These are phyloP conservation scores for Aspergillus incahuasiensis DNA, from an alignment of 495 filamentous ascomycete species.

Conservation along the genomic window DNA sequence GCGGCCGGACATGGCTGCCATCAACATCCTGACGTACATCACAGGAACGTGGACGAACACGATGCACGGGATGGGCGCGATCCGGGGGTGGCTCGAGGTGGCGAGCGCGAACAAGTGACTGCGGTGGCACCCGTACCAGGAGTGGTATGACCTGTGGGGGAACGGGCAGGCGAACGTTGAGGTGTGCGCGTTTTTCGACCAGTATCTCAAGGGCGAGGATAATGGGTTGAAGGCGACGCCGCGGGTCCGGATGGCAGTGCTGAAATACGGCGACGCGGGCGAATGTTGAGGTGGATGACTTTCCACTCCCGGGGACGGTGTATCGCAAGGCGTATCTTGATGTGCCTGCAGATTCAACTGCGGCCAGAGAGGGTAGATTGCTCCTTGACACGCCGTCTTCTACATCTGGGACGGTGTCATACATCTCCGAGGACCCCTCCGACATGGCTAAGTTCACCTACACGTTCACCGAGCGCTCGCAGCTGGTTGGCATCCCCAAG, in stretches of 20 bases:
- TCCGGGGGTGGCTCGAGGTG: background rate
- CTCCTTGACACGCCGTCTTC: background rate
- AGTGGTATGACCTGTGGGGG: slow-evolving; percentile 40
- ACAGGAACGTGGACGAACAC: slow-evolving; percentile 21
- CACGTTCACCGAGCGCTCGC: slow-evolving; percentile 22
- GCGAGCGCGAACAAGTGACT: slow-evolving; percentile 25
- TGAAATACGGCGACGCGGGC: slow-evolving; percentile 21
- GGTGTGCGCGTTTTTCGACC: slow-evolving; percentile 34
- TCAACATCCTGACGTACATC: slow-evolving; percentile 22
- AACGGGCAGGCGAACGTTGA: slow-evolving; percentile 21
- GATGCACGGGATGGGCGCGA: slow-evolving; percentile 11
- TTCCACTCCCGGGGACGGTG: slow-evolving; percentile 6
- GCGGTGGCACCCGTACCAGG: slow-evolving; percentile 28
- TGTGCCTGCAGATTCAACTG: too few relatives aligned
- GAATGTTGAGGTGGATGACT: background rate
- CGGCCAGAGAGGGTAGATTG: background rate
- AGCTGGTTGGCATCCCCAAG: slow-evolving; percentile 31
- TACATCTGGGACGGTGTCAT: background rate
- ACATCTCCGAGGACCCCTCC: slow-evolving; percentile 21
- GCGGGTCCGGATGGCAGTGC: slow-evolving; percentile 24
- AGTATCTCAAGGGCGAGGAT: slow-evolving; percentile 31
- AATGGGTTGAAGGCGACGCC: slow-evolving; percentile 43
- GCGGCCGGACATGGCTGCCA: slow-evolving; percentile 18
- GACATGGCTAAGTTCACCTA: slow-evolving; percentile 25
- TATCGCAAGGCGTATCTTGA: background rate